Base-by-base conservation (phyloP, 345 rosid genomes). In the Noccaea bulbosa region DNA sequence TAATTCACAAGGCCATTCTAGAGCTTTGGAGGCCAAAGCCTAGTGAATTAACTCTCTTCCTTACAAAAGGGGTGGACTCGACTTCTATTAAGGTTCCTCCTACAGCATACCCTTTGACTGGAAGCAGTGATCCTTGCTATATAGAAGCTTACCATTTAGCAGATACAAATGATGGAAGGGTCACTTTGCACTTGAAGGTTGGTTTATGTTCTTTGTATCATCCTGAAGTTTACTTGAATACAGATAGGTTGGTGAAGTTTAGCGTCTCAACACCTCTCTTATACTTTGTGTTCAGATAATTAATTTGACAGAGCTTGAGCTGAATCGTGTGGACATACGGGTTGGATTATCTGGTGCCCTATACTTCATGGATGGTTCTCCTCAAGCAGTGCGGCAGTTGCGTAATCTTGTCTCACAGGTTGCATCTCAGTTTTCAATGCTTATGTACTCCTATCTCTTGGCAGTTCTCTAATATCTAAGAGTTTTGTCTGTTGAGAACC, bases 21-120 rank as follows among this genome's bases (percentile, higher is more conserved):
- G 99, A 94, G 85, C 98, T 94, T 67, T 94, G 98, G 99, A 88
- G 93, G 82, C 99, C 99, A 12, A 80, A 89, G 54, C 97, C 99
- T 45, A 89, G 87, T 73, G 99, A 94, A 62, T 59, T 94, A 73
- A 83, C 90, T 65, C 83, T 85, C 66, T 79, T 91, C 79, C 84
- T 94, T 75, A 82, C 93, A 17, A 89, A 89, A 77, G 95, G 93
- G 65, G 74, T 89, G 11, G 90, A 91, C 58, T 85, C 90, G 30
- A 72, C 88, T 70, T 83, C 84, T 52, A 81, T 89, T 50, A 94
- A 88, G 84, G 82, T 86, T 81, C 81, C 88, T 72, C 99, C 96
- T 8, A 82, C 84, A 70, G 89, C 96, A 47, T 78, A 62, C 72
- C 83, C 93, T 67, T 87, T 94, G 86, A 80, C 86, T 71, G 99